Conservation (phyloP, 139 green algal species). For the Edaphochlamys debaryana region DNA sequence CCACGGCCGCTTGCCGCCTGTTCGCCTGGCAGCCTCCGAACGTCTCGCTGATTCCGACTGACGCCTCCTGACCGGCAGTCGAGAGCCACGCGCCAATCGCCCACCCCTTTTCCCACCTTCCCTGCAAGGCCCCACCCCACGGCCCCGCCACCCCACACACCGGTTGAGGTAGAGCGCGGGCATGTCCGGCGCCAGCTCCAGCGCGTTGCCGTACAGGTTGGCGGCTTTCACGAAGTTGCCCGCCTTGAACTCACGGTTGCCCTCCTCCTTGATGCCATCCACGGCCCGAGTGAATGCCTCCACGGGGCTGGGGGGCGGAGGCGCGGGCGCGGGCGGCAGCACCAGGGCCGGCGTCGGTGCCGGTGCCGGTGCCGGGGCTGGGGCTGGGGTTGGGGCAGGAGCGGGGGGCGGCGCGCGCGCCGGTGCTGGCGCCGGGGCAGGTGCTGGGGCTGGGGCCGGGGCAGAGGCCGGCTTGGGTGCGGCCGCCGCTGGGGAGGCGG, state of each 20-base stretch:
- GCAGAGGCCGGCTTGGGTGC: neutral
- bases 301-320: neutral
- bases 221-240: slow-evolving; percentile 24
- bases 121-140: neutral
- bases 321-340: neutral
- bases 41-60: no score
- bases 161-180: slow-evolving; percentile 45
- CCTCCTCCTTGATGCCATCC: slow-evolving; percentile 24
- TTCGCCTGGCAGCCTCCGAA: no score
- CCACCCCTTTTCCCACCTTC: neutral
- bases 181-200: slow-evolving; percentile 35
- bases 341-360: neutral
- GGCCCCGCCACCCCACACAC: neutral
- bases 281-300: slow-evolving; percentile 9
- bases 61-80: no score
- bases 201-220: slow-evolving; percentile 38
- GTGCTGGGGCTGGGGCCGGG: neutral
- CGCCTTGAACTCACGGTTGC: slow-evolving; percentile 33
- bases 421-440: neutral
- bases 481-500: neutral
- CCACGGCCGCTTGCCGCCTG: no score
- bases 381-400: neutral
- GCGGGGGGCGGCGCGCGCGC: neutral
- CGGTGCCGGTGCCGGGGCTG: slow-evolving; percentile 1
- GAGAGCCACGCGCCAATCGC: no score